Evolutionary conservation across 2,329 filamentous ascomycete species (phyloP).

Genomic region (Colletotrichum simmondsii): DNA sequence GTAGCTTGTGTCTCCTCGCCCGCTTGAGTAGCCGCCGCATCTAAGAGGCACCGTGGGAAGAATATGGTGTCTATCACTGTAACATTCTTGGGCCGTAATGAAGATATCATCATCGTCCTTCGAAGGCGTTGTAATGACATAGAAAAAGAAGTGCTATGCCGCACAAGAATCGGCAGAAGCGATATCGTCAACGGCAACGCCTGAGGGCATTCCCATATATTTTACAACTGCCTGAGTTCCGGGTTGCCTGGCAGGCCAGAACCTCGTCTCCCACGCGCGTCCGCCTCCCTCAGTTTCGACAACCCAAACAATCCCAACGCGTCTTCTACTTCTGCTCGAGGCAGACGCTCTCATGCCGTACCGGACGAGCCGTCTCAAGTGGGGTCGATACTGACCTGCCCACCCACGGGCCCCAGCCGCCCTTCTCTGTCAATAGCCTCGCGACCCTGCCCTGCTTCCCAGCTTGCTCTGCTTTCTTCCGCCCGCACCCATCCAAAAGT

Average conservation of each 20-base stretch:
- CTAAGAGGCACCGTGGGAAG: too few species aligned
- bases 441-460: accelerated
- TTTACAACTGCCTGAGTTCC: neutral
- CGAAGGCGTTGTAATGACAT: too few species aligned
- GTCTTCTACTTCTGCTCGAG: neutral
- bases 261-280: neutral
- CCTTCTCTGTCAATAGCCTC: neutral
- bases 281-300: neutral
- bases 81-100: too few species aligned
- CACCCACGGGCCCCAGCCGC: neutral
- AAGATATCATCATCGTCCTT: too few species aligned
- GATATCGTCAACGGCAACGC: neutral
- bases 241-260: neutral
- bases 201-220: neutral
- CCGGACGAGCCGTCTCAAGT: neutral
- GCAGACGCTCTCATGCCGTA: neutral
- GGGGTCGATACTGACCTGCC: neutral
- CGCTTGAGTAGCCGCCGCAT: too few species aligned
- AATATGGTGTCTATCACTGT: too few species aligned
- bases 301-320: neutral
- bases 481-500: neutral
- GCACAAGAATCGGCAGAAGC: neutral
- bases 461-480: neutral
- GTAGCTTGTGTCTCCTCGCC: too few species aligned
- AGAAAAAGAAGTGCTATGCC: too few species aligned